These are phyloP conservation scores for Gossypium davidsonii DNA, from an alignment of 441 rosid species.

Conservation along the genomic window DNA sequence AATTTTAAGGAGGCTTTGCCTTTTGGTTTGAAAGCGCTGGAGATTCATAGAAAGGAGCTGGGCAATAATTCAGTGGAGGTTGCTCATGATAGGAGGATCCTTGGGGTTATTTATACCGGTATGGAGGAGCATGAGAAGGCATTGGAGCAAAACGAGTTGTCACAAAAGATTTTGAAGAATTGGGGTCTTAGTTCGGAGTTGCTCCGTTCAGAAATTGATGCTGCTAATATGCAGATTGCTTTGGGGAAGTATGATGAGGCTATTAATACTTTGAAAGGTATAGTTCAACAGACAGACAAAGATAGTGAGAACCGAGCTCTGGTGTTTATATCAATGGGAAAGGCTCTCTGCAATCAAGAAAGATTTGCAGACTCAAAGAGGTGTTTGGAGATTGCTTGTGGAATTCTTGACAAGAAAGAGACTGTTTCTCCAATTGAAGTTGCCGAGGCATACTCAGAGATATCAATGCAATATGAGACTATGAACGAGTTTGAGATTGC, in stretches of 20 bases:
- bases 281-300: conserved; percentile 64
- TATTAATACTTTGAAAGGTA: conserved; percentile 49
- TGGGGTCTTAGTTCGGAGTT: conserved; percentile 82
- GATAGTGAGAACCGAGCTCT: conserved; percentile 64
- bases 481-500: conserved; percentile 83
- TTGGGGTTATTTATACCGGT: conserved; percentile 80
- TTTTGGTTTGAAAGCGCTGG: conserved; percentile 61
- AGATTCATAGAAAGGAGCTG: conserved; percentile 64
- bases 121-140: conserved; percentile 84
- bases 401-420: conserved; percentile 73
- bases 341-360: conserved; percentile 65
- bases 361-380: conserved; percentile 59
- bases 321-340: conserved; percentile 78
- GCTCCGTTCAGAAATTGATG: conserved; percentile 71
- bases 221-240: conserved; percentile 83
- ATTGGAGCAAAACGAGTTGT: conserved; percentile 71
- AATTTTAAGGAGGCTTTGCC: conserved; percentile 81
- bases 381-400: conserved; percentile 74
- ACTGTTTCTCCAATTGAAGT: conserved; percentile 53
- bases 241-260: conserved; percentile 76
- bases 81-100: conserved; percentile 76
- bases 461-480: conserved; percentile 80
- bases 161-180: conserved; percentile 63
- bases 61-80: conserved; percentile 81
- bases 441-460: conserved; percentile 85